phyloP scores from a whole-genome alignment of 169 alveolate species.

The Cryptosporidium tyzzeri region DNA sequence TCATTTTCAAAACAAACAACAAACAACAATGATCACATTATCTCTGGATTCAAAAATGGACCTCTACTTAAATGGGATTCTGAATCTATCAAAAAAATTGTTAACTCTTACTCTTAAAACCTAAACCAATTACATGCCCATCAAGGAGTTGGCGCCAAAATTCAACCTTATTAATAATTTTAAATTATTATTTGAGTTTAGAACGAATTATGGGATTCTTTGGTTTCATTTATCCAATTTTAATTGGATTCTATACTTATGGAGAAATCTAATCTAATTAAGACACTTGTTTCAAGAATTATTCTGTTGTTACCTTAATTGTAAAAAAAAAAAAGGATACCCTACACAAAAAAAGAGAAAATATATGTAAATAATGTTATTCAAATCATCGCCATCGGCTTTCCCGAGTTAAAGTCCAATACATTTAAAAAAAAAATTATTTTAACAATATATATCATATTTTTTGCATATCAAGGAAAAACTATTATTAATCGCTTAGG shows the following conservation, averaged over 20 bases:
- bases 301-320: too few relatives aligned
- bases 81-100: background rate
- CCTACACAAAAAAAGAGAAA: too few relatives aligned
- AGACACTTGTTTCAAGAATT: background rate
- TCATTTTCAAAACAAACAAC: background rate
- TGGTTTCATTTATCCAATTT: background rate
- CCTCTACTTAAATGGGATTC: conserved; percentile 60
- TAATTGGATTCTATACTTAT: background rate
- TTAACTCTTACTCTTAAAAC: background rate
- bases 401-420: too few relatives aligned
- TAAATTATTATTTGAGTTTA: too few relatives aligned
- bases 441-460: background rate
- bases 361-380: too few relatives aligned
- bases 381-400: too few relatives aligned
- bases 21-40: background rate
- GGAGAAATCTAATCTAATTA: too few relatives aligned
- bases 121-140: background rate
- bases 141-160: background rate
- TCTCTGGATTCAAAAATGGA: conserved; percentile 60
- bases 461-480: background rate
- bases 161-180: too few relatives aligned
- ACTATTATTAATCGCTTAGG: background rate
- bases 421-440: too few relatives aligned
- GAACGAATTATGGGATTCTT: background rate
- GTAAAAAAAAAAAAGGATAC: too few relatives aligned